Percentiles rank a stretch among this genome's conserved stretches.
Conservation (phyloP, 768 basidiomycete species). For the Crepidotus variabilis region DNA sequence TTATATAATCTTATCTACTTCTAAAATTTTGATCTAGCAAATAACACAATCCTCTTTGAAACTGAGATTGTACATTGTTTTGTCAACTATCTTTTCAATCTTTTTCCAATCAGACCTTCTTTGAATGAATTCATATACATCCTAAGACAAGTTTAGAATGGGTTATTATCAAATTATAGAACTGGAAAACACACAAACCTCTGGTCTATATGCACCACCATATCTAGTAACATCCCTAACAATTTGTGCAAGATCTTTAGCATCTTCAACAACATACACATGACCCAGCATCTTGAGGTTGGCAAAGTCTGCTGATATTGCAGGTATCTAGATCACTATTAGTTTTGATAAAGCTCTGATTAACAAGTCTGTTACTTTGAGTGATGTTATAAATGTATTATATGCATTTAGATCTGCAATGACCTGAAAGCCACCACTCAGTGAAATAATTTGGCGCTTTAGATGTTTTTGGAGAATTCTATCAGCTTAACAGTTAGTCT, state of each 20-base stretch:
- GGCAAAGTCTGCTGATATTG: conserved; percentile 86
- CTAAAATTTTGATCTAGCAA: no score
- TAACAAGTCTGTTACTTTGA: conserved; percentile 54
- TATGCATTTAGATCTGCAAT: conserved; percentile 97
- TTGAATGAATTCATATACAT: conserved; percentile 95
- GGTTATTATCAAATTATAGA: background rate
- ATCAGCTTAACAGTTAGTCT: background rate
- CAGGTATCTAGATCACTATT: conserved; percentile 47
- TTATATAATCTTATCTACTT: no score
- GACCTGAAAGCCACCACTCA: conserved; percentile 91
- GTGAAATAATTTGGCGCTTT: conserved; percentile 94
- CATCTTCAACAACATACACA: conserved; percentile 93
- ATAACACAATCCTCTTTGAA: conserved; percentile 86
- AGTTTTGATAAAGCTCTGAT: background rate
- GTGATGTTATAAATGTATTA: conserved; percentile 79
- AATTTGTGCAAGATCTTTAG: conserved; percentile 94
- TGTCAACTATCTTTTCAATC: conserved; percentile 95
- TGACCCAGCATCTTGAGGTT: conserved; percentile 97
- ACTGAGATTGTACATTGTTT: conserved; percentile 90
- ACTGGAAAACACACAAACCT: conserved; percentile 46
- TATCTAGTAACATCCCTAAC: conserved; percentile 94
- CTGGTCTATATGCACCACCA: conserved; percentile 91
- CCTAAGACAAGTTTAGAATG: conserved; percentile 34
- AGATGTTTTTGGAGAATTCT: conserved; percentile 96
- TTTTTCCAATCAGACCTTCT: conserved; percentile 97